phyloP scores from a whole-genome alignment of 345 rosid genomes.

The Gossypium bickii region DNA sequence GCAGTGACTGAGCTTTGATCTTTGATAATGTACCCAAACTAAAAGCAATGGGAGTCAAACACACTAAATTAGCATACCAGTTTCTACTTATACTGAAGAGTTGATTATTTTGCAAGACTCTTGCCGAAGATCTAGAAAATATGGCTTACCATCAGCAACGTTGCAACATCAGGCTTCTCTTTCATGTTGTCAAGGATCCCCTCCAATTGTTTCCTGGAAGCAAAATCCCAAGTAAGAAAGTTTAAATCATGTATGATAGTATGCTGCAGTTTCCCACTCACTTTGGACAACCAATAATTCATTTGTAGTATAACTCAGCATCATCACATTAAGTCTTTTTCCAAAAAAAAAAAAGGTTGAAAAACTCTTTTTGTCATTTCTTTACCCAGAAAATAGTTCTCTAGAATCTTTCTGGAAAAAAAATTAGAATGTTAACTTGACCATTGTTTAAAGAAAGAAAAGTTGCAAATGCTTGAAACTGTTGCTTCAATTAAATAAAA shows the following conservation, averaged over 20 bases:
- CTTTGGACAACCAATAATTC: no score
- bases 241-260: not conserved
- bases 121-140: constrained; percentile 9
- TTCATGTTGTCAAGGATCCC: constrained; percentile 74
- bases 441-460: not conserved
- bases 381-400: not conserved
- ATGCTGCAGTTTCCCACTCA: no score
- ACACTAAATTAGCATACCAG: not conserved
- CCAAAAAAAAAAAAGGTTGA: not conserved
- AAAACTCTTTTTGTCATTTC: not conserved
- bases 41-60: not conserved
- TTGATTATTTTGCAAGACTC: not conserved
- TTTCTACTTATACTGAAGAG: not conserved
- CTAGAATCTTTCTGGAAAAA: not conserved
- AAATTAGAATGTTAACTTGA: not conserved
- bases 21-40: not conserved
- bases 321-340: not conserved
- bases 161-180: constrained; percentile 94
- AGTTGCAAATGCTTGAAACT: not conserved
- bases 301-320: not conserved
- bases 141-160: constrained; percentile 66
- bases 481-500: not conserved
- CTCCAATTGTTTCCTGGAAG: constrained; percentile 84
- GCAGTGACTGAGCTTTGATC: not conserved
- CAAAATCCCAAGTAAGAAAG: constrained; percentile 12